Base-by-base conservation (phyloP, 495 filamentous ascomycete genomes). In the Daldinia grandis region DNA sequence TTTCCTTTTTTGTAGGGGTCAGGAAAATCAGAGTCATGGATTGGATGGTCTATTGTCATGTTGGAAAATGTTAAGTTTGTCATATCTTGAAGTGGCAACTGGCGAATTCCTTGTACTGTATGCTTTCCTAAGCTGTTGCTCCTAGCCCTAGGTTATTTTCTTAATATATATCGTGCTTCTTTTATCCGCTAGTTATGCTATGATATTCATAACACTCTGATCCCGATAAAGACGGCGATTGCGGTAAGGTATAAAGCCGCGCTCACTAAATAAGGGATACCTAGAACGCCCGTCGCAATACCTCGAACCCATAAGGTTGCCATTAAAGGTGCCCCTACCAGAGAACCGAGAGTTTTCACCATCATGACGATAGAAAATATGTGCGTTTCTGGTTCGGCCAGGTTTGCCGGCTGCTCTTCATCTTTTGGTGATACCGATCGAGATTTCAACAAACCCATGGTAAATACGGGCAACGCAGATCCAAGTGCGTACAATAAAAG, bases 291-390 rank as follows among this genome's bases (percentile, higher is more conserved):
- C 50, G 70, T 69, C 33, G 51, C 30, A 15, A 73, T 73, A 19
- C 70, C 70, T 24, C 40, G 49, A 62, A 73, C 65, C 82, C 82
- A 84, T 8, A 81, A 25, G 8, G 73, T 61, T 0, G 81, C 76
- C 81, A 84, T 83, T 14, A 81, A 54, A 8, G 76, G 76, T 0
- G 81, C 80, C 1, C 82, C 82, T 1, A 82, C 56, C 31, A 84
- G 55, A 30, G 79, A 77, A 9, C 81, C 82, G 0, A 82, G 68
- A n/a, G 80, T 80, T 65, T 78, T 78, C 1, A 81, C 77, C 71
- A 84, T 74, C 82, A 84, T 84, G 15, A 81, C 80, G 33, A 83
- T 78, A 19, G 82, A 82, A 59, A 83, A 81, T 19, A 84, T 69
- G 44, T 79, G 80, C 19, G 72, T 74, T 64, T 78, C 68, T 27